phyloP scores from a whole-genome alignment of 192 early-diverging fungal genomes.

The Linnemannia zychae region DNA sequence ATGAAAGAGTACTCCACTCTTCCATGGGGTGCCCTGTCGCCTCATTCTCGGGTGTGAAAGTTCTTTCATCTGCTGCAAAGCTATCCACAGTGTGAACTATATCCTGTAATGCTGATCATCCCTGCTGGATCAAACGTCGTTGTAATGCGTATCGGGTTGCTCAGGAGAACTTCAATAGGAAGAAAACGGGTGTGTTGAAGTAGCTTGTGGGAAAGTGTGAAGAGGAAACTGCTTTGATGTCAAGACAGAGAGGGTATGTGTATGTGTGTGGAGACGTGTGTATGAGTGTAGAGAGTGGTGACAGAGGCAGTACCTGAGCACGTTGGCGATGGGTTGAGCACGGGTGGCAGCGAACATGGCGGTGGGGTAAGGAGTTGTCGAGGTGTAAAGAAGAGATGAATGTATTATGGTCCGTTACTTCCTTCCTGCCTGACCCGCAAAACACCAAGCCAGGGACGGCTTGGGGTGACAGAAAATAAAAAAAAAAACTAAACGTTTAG shows the following conservation, averaged over 20 bases:
- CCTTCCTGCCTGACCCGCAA: constrained; percentile 7
- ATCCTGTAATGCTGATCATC: neutral
- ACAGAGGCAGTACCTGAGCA: constrained; percentile 40
- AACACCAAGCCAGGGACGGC: neutral
- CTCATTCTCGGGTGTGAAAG: neutral
- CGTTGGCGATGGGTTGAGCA: constrained; percentile 51
- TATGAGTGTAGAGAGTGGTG: neutral
- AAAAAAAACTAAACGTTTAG: neutral
- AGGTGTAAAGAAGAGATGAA: constrained; percentile 31
- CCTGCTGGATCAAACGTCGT: neutral
- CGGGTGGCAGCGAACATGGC: constrained; percentile 53
- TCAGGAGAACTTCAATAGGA: neutral
- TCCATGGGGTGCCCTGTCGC: neutral
- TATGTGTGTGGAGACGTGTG: neutral
- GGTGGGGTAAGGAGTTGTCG: constrained; percentile 5
- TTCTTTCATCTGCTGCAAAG: neutral
- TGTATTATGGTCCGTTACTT: neutral
- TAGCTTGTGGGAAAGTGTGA: neutral
- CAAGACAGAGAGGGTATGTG: neutral
- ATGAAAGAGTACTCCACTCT: neutral
- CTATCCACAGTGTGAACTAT: neutral
- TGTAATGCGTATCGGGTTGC: neutral
- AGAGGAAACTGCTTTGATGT: neutral
- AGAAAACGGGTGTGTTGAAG: neutral
- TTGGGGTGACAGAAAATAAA: neutral